Evolutionary conservation across 768 basidiomycete species (phyloP).

Genomic region (Leccinum disarticulatum): DNA sequence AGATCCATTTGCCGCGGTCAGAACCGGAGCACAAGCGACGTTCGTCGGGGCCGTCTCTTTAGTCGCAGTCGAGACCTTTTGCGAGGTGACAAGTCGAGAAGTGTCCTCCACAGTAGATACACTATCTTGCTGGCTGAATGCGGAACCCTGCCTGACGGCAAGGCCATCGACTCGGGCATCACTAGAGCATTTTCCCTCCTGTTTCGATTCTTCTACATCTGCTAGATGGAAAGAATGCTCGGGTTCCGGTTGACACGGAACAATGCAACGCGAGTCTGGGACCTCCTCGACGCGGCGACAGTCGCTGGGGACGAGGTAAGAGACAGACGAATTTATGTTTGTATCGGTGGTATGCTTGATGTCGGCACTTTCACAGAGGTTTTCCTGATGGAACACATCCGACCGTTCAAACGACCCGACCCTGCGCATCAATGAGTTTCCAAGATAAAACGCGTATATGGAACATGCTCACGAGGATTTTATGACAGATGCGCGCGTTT

Average conservation of each 20-base stretch:
- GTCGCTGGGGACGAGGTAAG: not conserved
- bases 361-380: not conserved
- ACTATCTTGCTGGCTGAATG: not conserved
- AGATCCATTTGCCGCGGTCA: not conserved
- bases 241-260: not conserved
- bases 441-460: not conserved
- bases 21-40: not conserved
- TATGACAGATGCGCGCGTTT: not conserved
- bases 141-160: not conserved
- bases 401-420: not conserved
- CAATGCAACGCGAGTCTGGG: not conserved
- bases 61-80: not conserved
- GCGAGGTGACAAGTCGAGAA: not conserved
- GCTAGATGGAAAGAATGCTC: not conserved
- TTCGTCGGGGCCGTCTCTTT: not conserved
- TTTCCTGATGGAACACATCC: not conserved
- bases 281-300: not conserved
- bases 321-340: not conserved
- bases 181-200: not conserved
- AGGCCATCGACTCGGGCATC: not conserved
- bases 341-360: not conserved
- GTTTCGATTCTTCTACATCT: not conserved
- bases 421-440: conserved; percentile 6
- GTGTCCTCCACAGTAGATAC: not conserved
- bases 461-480: conserved; percentile 2